Percentiles rank a stretch among this genome's conserved stretches.
Evolutionary conservation across 306 rosid genomes (phyloP).

Genomic region (Lathyrus tuberosus): DNA sequence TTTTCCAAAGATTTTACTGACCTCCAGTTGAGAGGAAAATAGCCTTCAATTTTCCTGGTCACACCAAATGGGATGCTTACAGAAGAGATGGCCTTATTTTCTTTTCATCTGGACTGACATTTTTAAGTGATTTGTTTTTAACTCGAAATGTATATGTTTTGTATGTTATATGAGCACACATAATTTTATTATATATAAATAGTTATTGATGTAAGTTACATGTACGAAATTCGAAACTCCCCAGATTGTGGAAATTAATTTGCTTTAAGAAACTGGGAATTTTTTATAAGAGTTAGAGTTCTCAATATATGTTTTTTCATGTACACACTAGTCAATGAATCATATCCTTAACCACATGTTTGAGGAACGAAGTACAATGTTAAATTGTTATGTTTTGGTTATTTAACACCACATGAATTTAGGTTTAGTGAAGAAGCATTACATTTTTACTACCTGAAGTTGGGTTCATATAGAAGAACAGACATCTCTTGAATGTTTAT

Average conservation of each 20-base stretch:
- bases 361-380: too few relatives aligned
- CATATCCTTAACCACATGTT: too few relatives aligned
- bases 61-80: slow-evolving; percentile 54
- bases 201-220: slow-evolving; percentile 53
- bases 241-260: slow-evolving; percentile 5
- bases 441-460: too few relatives aligned
- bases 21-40: slow-evolving; percentile 46
- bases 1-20: slow-evolving; percentile 44
- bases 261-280: too few relatives aligned
- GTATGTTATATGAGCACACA: slow-evolving; percentile 63
- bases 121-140: slow-evolving; percentile 55
- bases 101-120: slow-evolving; percentile 64
- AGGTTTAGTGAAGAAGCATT: too few relatives aligned
- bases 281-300: too few relatives aligned
- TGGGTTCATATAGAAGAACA: too few relatives aligned
- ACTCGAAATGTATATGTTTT: slow-evolving; percentile 84
- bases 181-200: slow-evolving; percentile 49
- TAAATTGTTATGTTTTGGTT: too few relatives aligned
- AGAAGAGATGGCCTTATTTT: slow-evolving; percentile 59
- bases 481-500: too few relatives aligned
- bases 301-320: too few relatives aligned
- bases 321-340: too few relatives aligned
- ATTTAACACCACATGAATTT: too few relatives aligned
- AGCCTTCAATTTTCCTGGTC: slow-evolving; percentile 45
- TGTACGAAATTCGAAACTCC: slow-evolving; percentile 35